These are phyloP conservation scores for Phytophthora tubulina DNA, from an alignment of 352 stramenopile species.

Conservation along the genomic window DNA sequence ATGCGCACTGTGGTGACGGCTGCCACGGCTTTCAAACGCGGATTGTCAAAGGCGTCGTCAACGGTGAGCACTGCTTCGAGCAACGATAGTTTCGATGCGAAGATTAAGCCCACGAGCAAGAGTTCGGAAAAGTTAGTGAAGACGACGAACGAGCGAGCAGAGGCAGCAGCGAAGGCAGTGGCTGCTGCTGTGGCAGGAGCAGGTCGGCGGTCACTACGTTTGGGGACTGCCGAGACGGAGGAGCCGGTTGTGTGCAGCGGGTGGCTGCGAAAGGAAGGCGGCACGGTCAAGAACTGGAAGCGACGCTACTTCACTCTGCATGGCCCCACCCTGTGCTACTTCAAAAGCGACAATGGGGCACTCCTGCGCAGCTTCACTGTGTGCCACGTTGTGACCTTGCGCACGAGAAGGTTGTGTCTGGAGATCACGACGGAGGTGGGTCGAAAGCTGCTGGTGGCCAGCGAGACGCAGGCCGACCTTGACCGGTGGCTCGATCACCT, in stretches of 20 bases:
- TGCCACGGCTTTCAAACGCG: constrained; percentile 51
- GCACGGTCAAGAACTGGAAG: constrained; percentile 88
- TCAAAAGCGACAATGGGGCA: constrained; percentile 82
- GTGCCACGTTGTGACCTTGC: constrained; percentile 73
- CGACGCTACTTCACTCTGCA: constrained; percentile 84
- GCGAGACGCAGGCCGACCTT: constrained; percentile 71
- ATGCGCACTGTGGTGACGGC: constrained; percentile 48
- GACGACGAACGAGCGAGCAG: constrained; percentile 35
- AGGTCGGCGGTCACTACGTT: constrained; percentile 32
- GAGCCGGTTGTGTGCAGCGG: constrained; percentile 74
- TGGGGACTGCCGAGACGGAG: constrained; percentile 35
- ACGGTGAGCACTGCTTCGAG: constrained; percentile 35
- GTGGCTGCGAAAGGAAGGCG: constrained; percentile 85
- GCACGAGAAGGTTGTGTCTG: constrained; percentile 75
- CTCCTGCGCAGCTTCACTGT: constrained; percentile 74
- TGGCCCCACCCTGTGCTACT: constrained; percentile 82
- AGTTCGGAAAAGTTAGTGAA: constrained; percentile 20
- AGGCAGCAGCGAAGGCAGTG: constrained; percentile 40
- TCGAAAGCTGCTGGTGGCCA: constrained; percentile 78
- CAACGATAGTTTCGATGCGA: constrained; percentile 20
- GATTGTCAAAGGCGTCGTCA: constrained; percentile 42
- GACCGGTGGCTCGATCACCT: constrained; percentile 76
- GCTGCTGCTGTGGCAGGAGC: constrained; percentile 37
- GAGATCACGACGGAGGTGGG: constrained; percentile 82
- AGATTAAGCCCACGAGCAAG: constrained; percentile 5